These are phyloP conservation scores for Tricharina praecox DNA, from an alignment of 495 filamentous ascomycete species.

Conservation along the genomic window DNA sequence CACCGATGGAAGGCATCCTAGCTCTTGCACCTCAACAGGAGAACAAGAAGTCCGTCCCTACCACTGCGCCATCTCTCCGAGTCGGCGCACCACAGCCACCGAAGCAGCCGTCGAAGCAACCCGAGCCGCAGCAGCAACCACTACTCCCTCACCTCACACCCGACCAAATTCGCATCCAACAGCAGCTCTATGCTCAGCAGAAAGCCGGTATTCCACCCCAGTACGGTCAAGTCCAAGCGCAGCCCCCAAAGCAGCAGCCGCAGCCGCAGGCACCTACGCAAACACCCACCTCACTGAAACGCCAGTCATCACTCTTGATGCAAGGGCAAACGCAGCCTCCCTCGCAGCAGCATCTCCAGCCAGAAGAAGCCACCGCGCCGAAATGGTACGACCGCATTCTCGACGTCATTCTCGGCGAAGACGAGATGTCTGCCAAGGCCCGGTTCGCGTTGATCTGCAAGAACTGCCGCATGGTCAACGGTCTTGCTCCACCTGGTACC, in stretches of 20 bases:
- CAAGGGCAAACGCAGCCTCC: constrained; percentile 17
- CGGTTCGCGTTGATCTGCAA: constrained; percentile 74
- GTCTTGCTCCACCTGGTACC: constrained; percentile 80
- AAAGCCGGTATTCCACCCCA: constrained; percentile 6
- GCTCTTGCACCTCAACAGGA: constrained; percentile 27
- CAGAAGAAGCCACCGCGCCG: constrained; percentile 34
- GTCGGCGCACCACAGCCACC: too few species aligned
- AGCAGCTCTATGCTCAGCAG: constrained; percentile 22
- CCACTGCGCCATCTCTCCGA: neutral
- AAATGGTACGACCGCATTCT: constrained; percentile 91
- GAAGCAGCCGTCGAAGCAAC: constrained; percentile 4
- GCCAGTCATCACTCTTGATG: constrained; percentile 10
- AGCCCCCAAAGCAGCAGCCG: too few species aligned
- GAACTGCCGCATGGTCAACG: constrained; percentile 77
- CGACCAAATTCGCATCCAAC: constrained; percentile 20
- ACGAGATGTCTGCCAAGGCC: constrained; percentile 84
- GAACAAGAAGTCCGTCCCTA: constrained; percentile 22
- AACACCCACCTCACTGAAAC: neutral
- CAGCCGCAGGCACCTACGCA: neutral
- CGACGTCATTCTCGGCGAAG: constrained; percentile 83
- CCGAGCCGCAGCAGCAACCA: constrained; percentile 9
- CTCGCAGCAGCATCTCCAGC: constrained; percentile 28
- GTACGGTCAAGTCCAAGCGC: constrained; percentile 9
- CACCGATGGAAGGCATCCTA: neutral
- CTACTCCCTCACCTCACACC: constrained; percentile 10